These are phyloP conservation scores for Puccinellia tenuiflora DNA, from an alignment of 176 grass and related monocot genomes.

Conservation along the genomic window DNA sequence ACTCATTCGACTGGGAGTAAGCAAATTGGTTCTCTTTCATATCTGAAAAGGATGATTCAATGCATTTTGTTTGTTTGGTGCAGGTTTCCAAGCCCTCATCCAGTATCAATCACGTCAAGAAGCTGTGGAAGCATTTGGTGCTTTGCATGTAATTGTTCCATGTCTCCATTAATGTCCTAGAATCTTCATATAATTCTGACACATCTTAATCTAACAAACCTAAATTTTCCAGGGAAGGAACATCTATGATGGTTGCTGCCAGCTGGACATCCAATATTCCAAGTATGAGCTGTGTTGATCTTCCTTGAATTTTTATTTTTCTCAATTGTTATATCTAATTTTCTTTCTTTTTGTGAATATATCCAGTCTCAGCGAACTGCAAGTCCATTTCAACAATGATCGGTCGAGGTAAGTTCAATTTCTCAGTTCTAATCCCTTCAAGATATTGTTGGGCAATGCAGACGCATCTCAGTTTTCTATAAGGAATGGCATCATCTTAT, in stretches of 20 bases:
- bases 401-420: constrained; percentile 67
- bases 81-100: constrained; percentile 97
- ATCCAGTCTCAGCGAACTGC: constrained; percentile 87
- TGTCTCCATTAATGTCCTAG: constrained; percentile 20
- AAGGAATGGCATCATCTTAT: neutral
- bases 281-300: constrained; percentile 53
- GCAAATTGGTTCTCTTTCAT: neutral
- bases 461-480: neutral
- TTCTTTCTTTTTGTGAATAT: constrained; percentile 31
- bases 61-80: constrained; percentile 13
- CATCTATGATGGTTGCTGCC: constrained; percentile 99
- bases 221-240: constrained; percentile 68
- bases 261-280: constrained; percentile 98
- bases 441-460: neutral
- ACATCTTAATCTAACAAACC: constrained; percentile 20
- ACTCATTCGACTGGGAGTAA: neutral
- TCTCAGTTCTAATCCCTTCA: neutral
- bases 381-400: constrained; percentile 99
- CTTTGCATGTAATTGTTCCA: constrained; percentile 74
- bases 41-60: neutral
- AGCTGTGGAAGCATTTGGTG: constrained; percentile 75
- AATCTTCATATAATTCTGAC: constrained; percentile 6
- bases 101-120: constrained; percentile 76
- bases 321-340: constrained; percentile 20
- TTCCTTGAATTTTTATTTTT: neutral